Evolutionary conservation across 441 rosid genomes (phyloP), one percentile per base, ranked within the genome.

Genomic region (Theobroma grandiflorum): DNA sequence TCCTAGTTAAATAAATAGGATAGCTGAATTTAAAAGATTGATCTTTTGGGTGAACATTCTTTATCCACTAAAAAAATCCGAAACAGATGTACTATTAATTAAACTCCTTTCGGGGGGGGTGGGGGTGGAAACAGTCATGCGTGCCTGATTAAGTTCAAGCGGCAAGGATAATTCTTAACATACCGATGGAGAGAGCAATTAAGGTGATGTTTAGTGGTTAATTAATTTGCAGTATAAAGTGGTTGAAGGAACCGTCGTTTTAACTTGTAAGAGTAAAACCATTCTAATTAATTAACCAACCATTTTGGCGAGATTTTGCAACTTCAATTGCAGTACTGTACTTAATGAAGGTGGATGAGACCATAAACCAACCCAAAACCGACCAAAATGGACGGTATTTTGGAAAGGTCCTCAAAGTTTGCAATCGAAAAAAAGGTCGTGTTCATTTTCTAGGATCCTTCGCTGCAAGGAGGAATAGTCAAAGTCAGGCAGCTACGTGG

Each of bases 401-500:
- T 40, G 49, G 31, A 57, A 53, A n/a, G 3, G 62, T 57, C 31
- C 9, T 31, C 8, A 12, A 22, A 59, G 15, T 61, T 61, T 61
- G 18, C 0, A 11, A 31, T 2, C 14, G 5, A 18, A 7, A 57
- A 57, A 7, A 52, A 4, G 7, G 26, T 6, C 8, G 22, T 15
- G 22, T 31, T 71, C 0, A 16, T 18, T 72, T 38, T 72, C 47
- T 5, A 37, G 35, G 64, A 20, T 11, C 22, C 31, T 11, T 55
- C 10, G 49, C 20, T 11, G 10, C 6, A 8, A 61, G 68, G 31
- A 9, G 26, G 4, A 45, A 38, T 37, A 8, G 80, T 77, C 80
- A 67, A 43, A 73, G 68, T 64, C 49, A 73, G 67, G 67, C 74
- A 57, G 11, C 50, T 42, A 78, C 70, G 53, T 70, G 68, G 63